These are phyloP conservation scores for Saccharata proteae DNA, from an alignment of 2,329 filamentous ascomycete genomes.

Conservation along the genomic window DNA sequence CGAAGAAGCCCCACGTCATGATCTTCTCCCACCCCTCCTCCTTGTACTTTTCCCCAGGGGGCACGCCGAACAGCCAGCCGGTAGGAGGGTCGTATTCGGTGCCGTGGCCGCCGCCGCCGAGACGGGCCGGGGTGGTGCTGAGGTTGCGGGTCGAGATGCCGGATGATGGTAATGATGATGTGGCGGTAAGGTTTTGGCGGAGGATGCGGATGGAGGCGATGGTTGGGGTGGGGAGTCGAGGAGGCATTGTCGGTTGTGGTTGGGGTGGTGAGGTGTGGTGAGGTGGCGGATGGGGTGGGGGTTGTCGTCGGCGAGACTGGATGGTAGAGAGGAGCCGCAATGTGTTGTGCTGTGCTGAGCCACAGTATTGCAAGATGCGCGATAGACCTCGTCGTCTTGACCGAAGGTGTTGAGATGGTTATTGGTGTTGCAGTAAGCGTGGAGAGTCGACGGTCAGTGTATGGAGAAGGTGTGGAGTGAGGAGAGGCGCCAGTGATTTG, in stretches of 20 bases:
- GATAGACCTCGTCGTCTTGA: no score
- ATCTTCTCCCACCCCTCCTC: conserved; percentile 92
- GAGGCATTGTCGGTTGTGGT: no score
- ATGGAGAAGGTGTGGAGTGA: neutral
- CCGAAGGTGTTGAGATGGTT: neutral
- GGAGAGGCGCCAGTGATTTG: no score
- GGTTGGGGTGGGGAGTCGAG: neutral
- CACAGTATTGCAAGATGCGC: no score
- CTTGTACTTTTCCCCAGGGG: conserved; percentile 89
- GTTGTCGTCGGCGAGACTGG: neutral
- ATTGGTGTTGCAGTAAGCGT: neutral
- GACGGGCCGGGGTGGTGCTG: conserved; percentile 2
- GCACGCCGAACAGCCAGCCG: conserved; percentile 89
- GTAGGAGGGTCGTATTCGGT: conserved; percentile 78
- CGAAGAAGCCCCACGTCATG: conserved; percentile 76
- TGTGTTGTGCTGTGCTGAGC: no score
- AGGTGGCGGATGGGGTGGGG: conserved; percentile 1
- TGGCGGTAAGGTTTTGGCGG: neutral
- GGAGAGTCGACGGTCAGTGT: neutral
- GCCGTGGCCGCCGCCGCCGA: conserved; percentile 39
- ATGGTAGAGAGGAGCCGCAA: no score
- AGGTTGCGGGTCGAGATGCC: no score
- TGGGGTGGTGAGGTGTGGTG: neutral
- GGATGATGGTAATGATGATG: no score
- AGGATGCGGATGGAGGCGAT: conserved; percentile 2